A percentile compares a stretch with the other conserved stretches of the same genome.
These are phyloP conservation scores for Pestalotiopsis sp. DNA, from an alignment of 2,329 filamentous ascomycete species.

Conservation along the genomic window DNA sequence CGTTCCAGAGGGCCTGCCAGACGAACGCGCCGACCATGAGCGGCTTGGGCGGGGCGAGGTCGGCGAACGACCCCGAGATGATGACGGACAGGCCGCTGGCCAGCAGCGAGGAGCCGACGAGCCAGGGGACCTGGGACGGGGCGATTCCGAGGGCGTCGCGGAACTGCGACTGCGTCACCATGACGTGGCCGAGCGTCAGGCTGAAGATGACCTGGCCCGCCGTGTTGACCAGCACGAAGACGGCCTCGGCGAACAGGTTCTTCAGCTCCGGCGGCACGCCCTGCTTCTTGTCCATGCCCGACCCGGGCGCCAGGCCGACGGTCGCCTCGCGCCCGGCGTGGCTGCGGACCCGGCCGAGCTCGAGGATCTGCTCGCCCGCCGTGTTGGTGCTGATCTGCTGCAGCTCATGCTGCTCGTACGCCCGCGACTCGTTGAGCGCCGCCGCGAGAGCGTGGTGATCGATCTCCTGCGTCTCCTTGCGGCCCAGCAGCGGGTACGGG, in stretches of 20 bases:
- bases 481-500: background rate
- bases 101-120: constrained; percentile 40
- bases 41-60: constrained; percentile 39
- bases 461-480: background rate
- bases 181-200: constrained; percentile 41
- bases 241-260: constrained; percentile 39
- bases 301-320: background rate
- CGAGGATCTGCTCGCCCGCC: constrained; percentile 4
- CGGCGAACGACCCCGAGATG: constrained; percentile 33
- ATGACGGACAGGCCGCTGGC: constrained; percentile 44
- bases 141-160: constrained; percentile 37
- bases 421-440: constrained; percentile 2
- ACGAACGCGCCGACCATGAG: constrained; percentile 43
- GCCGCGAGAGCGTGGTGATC: constrained; percentile 1
- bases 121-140: constrained; percentile 41
- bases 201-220: constrained; percentile 44
- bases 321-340: background rate
- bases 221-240: constrained; percentile 42
- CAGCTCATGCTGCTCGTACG: background rate
- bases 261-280: constrained; percentile 39
- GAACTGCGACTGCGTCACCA: constrained; percentile 38
- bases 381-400: constrained; percentile 1
- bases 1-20: constrained; percentile 44
- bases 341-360: constrained; percentile 2
- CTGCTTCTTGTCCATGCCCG: constrained; percentile 23